These are phyloP conservation scores for Cardamine chenopodiifolia DNA, from an alignment of 345 rosid genomes.

Conservation along the genomic window DNA sequence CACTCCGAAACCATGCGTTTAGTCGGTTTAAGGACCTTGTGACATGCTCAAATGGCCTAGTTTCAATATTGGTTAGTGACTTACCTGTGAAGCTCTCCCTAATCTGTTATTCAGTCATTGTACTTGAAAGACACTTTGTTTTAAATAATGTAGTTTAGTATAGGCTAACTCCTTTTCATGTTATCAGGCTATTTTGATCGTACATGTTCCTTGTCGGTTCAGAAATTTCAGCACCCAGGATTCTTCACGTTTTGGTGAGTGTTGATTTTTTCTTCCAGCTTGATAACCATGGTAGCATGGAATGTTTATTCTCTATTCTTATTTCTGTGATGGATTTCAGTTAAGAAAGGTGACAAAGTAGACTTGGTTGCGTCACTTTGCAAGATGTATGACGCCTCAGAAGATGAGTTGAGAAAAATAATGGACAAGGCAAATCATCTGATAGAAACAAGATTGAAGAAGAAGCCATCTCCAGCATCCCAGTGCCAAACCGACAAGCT, in stretches of 20 bases:
- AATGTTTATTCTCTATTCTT: not conserved
- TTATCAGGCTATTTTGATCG: constrained; percentile 80
- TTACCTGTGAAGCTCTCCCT: not conserved
- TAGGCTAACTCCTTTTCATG: constrained; percentile 21
- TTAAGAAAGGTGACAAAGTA: constrained; percentile 67
- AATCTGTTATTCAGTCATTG: not conserved
- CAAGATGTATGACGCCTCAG: constrained; percentile 73
- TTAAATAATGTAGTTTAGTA: constrained; percentile 7
- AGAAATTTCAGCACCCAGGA: constrained; percentile 72
- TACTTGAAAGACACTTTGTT: not conserved
- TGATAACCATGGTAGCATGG: not conserved
- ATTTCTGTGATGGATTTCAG: constrained; percentile 48
- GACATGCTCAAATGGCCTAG: constrained; percentile 84
- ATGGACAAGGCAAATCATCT: constrained; percentile 69
- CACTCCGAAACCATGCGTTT: constrained; percentile 81
- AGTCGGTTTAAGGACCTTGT: constrained; percentile 86
- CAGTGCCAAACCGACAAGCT: constrained; percentile 65
- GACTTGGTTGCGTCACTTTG: constrained; percentile 89
- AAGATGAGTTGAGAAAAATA: constrained; percentile 73
- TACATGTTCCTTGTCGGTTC: constrained; percentile 76
- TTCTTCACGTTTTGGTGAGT: constrained; percentile 68
- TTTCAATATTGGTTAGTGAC: constrained; percentile 83
- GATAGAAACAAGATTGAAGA: constrained; percentile 66
- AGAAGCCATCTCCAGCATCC: constrained; percentile 62
- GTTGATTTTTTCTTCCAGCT: constrained; percentile 12